A percentile compares a stretch with the other conserved stretches of the same genome.
Conservation (phyloP, 768 basidiomycete species). For the Saitozyma podzolica region DNA sequence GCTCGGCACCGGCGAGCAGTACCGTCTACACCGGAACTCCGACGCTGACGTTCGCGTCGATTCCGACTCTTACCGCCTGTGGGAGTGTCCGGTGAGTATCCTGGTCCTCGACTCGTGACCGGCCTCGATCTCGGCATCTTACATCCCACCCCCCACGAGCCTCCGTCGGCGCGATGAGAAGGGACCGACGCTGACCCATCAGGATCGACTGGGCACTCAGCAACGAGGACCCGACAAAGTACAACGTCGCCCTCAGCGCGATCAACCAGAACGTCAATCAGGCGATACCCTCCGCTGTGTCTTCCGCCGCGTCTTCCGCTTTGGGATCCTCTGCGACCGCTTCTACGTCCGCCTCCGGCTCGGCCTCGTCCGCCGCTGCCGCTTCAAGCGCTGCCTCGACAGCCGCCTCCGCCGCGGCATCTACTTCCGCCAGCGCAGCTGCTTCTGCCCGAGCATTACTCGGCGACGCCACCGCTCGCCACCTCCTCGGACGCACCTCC, state of each 20-base stretch:
- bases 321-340: background rate
- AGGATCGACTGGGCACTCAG: slow-evolving; percentile 11
- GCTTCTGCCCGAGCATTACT: slow-evolving; percentile 4
- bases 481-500: slow-evolving; percentile 6
- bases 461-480: background rate
- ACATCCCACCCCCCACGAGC: background rate
- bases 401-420: background rate
- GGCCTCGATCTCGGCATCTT: background rate
- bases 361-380: slow-evolving; percentile 2
- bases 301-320: slow-evolving; percentile 10
- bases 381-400: slow-evolving; percentile 5
- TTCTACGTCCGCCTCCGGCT: background rate
- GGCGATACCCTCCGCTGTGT: slow-evolving; percentile 9
- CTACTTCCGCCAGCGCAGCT: slow-evolving; percentile 8
- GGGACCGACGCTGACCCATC: background rate
- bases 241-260: slow-evolving; percentile 11
- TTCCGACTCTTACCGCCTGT: slow-evolving; percentile 14
- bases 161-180: background rate
- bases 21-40: background rate
- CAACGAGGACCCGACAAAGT: slow-evolving; percentile 9
- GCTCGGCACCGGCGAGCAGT: background rate
- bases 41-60: background rate
- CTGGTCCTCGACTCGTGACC: background rate
- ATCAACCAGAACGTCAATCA: slow-evolving; percentile 14
- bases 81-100: slow-evolving; percentile 9